These are phyloP conservation scores for Nemania sp. DNA, from an alignment of 2,329 filamentous ascomycete genomes.

Conservation along the genomic window DNA sequence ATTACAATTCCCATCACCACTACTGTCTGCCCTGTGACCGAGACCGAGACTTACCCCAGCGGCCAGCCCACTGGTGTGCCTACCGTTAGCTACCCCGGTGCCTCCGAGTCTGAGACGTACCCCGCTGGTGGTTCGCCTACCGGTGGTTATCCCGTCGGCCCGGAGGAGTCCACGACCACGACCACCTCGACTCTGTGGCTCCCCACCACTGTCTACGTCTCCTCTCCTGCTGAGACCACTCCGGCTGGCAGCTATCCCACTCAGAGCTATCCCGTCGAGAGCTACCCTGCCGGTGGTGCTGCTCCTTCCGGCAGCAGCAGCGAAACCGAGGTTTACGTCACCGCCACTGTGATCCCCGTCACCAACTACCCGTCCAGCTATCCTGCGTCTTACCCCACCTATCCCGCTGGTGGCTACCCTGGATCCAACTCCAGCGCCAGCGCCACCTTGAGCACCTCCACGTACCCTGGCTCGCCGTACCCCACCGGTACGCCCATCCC, in stretches of 20 bases:
- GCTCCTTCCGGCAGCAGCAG: conserved; percentile 17
- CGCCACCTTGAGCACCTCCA: conserved; percentile 29
- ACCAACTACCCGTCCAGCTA: conserved; percentile 20
- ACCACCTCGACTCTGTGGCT: conserved; percentile 22
- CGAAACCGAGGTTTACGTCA: conserved; percentile 27
- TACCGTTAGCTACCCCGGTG: conserved; percentile 34
- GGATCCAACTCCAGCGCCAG: conserved; percentile 30
- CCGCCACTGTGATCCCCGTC: conserved; percentile 31
- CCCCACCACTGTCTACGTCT: conserved; percentile 24
- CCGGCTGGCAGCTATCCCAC: conserved; percentile 17
- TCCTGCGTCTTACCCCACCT: conserved; percentile 24
- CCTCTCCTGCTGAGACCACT: conserved; percentile 12
- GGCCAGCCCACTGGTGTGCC: conserved; percentile 17
- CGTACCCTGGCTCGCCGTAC: conserved; percentile 11
- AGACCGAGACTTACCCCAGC: conserved; percentile 17
- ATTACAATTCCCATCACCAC: conserved; percentile 32
- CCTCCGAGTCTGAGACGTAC: conserved; percentile 21
- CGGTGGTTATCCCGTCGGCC: conserved; percentile 10
- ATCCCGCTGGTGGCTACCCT: conserved; percentile 23
- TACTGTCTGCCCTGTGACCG: conserved; percentile 31
- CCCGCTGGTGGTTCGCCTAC: conserved; percentile 12
- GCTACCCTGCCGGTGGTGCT: conserved; percentile 16
- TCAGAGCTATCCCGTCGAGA: conserved; percentile 16
- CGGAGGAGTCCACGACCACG: conserved; percentile 24
- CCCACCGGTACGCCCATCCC: conserved; percentile 19